Evolutionary conservation across 306 rosid genomes (phyloP).

Genomic region (Fagus sylvatica): DNA sequence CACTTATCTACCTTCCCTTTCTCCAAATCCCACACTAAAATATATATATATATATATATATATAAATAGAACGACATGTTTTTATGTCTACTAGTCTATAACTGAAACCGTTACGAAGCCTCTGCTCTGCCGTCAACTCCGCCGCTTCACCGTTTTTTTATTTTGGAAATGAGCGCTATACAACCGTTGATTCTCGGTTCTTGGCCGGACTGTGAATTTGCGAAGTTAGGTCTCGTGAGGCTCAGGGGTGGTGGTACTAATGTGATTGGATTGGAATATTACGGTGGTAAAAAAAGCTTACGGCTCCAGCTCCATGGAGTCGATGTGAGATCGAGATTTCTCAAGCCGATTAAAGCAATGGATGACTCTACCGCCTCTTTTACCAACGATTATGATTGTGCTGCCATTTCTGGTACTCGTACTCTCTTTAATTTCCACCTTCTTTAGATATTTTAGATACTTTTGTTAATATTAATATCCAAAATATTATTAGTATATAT

Average conservation of each 20-base stretch:
- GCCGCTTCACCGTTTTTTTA: background rate
- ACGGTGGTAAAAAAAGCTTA: conserved; percentile 27
- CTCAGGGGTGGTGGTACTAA: conserved; percentile 27
- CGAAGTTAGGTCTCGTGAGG: conserved; percentile 38
- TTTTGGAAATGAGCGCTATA: conserved; percentile 34
- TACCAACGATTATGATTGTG: conserved; percentile 3
- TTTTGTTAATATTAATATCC: too few species aligned
- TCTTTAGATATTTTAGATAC: background rate
- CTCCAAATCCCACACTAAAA: too few species aligned
- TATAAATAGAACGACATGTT: too few species aligned
- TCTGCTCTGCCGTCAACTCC: too few species aligned
- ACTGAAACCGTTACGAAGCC: too few species aligned
- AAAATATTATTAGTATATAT: too few species aligned
- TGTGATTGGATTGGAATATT: conserved; percentile 36
- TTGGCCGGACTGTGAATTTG: conserved; percentile 27
- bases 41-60: too few species aligned
- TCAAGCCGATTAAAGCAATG: conserved; percentile 45
- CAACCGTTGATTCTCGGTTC: conserved; percentile 26
- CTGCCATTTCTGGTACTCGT: conserved; percentile 47
- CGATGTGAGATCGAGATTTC: conserved; percentile 33
- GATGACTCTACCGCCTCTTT: conserved; percentile 28
- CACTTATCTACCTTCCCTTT: too few species aligned
- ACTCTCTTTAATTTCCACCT: conserved; percentile 2
- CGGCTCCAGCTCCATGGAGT: conserved; percentile 6
- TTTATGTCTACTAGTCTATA: too few species aligned